Base-by-base conservation (phyloP, 371 early-diverging fungal genomes). In the Blyttiomyces sp. region DNA sequence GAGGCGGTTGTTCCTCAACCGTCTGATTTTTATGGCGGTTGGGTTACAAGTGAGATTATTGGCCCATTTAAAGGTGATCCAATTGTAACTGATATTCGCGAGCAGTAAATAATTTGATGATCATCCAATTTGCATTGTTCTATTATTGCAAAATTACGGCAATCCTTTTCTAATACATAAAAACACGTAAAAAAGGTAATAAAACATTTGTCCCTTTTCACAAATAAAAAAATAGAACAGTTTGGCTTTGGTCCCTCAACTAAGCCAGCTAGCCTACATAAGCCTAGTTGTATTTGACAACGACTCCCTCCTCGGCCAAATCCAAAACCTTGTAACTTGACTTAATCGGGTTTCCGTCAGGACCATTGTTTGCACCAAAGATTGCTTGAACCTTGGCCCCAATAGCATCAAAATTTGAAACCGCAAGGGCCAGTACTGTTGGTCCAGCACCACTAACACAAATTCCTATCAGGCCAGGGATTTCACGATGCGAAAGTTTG, bases 381-480 rank as follows among this genome's bases (percentile, higher is more conserved):
- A 89, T 75, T 2, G 77, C 77, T 56, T 52, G 30, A 21, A 75
- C 51, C 21, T 39, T 26, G 36, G 36, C 21, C 16, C 71, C 93
- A 59, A 92, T 92, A 28, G 73, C 52, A n/a, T 75, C 73, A 57
- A 72, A 69, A 44, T 69, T 63, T 13, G 26, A 63, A 1, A 53
- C 67, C 5, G 75, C 74, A 2, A 96, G 39, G 30, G 90, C 91
- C 48, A 97, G 78, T 43, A 95, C 89, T 19, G 95, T 94, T 13
- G 98, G 98, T 2, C 98, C 98, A 9, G 98, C 97, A 36, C 98
- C 98, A 57, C 90, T 89, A 50, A 96, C 73, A 68, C 94, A 95
- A 30, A 92, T 84, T 30, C 98, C 98, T 6, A 95, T 77, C 17
- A 96, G 73, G 5, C 96, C 96, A 2, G 91, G 92, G 24, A 82